phyloP scores from a whole-genome alignment of 768 basidiomycete genomes.

The Scleroderma bovista region DNA sequence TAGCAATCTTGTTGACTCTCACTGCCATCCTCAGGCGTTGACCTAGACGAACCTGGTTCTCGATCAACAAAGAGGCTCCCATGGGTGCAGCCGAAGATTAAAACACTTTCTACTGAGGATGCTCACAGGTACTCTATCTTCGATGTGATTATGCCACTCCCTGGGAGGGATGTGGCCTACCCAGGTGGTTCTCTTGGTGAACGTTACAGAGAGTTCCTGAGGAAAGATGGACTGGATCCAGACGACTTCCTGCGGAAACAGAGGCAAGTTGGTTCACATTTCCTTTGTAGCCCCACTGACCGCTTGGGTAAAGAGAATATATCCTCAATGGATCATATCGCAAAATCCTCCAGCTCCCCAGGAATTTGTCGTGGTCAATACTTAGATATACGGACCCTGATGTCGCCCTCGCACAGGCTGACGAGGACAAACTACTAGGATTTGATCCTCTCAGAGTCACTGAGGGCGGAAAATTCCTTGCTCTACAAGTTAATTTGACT shows the following conservation, averaged over 20 bases:
- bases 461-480: constrained; percentile 78
- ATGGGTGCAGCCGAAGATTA: constrained; percentile 68
- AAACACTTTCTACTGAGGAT: constrained; percentile 73
- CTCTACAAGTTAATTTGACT: constrained; percentile 79
- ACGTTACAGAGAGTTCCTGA: constrained; percentile 75
- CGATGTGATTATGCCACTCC: constrained; percentile 96
- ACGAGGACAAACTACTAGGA: constrained; percentile 87
- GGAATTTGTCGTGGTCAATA: constrained; percentile 73
- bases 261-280: constrained; percentile 46
- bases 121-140: constrained; percentile 80
- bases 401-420: constrained; percentile 85
- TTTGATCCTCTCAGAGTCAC: constrained; percentile 65
- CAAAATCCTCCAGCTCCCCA: constrained; percentile 82
- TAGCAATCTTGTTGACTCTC: constrained; percentile 5
- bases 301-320: constrained; percentile 61
- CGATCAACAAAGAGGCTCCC: constrained; percentile 30
- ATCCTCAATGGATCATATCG: constrained; percentile 91
- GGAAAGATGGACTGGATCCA: constrained; percentile 83
- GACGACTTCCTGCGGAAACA: constrained; percentile 87
- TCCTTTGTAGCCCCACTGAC: constrained; percentile 5
- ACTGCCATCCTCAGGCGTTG: not conserved
- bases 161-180: constrained; percentile 90
- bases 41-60: constrained; percentile 5
- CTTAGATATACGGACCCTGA: constrained; percentile 92
- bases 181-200: constrained; percentile 87